These are phyloP conservation scores for Ligustrum vulgare DNA, from an alignment of 257 asterid species.

Conservation along the genomic window DNA sequence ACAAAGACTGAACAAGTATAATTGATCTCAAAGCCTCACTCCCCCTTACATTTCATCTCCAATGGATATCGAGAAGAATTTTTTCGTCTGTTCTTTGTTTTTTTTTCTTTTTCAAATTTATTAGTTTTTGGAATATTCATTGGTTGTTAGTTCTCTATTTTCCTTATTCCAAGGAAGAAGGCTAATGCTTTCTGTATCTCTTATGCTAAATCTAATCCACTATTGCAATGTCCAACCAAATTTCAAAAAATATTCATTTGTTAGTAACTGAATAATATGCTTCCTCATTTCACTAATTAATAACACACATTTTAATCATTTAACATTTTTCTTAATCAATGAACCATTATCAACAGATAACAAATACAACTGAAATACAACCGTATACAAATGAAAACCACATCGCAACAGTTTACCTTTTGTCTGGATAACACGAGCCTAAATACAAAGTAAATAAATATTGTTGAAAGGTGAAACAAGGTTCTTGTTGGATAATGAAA, in stretches of 20 bases:
- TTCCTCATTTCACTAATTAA: conserved; percentile 7
- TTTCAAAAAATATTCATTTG: neutral
- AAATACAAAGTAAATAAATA: no score
- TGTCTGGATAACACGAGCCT: no score
- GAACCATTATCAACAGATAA: conserved; percentile 5
- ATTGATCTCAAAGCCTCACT: neutral
- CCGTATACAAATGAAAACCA: neutral
- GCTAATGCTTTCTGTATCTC: neutral
- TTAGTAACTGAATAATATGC: neutral
- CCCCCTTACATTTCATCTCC: neutral
- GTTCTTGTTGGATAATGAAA: no score
- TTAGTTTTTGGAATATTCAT: neutral
- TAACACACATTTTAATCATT: neutral
- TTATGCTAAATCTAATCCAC: neutral
- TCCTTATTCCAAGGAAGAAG: neutral
- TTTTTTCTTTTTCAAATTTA: neutral
- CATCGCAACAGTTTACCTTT: neutral
- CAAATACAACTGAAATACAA: neutral
- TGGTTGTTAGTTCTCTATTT: neutral
- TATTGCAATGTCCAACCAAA: conserved; percentile 4
- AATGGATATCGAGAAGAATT: neutral
- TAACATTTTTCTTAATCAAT: conserved; percentile 10
- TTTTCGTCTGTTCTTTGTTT: neutral
- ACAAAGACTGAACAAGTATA: neutral
- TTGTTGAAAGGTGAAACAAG: no score